Percentiles rank a stretch among this genome's conserved stretches.
Conservation (phyloP, 2,329 filamentous ascomycete species). For the Mycogone perniciosa region DNA sequence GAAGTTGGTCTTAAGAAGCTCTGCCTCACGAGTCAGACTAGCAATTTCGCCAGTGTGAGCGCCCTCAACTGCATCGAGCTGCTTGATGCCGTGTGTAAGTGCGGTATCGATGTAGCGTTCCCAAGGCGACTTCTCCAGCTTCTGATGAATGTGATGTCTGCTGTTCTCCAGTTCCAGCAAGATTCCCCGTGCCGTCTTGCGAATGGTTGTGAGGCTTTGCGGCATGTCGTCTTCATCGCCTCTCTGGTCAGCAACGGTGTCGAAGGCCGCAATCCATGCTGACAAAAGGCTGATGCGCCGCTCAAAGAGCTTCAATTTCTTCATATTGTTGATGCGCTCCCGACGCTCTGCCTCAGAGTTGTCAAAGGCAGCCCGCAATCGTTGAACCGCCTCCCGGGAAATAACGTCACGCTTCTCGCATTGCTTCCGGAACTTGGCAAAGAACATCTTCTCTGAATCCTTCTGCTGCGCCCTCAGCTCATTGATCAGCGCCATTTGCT, state of each 20-base stretch:
- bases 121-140: slow-evolving; percentile 75
- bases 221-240: slow-evolving; percentile 51
- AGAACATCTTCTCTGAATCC: slow-evolving; percentile 74
- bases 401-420: slow-evolving; percentile 74
- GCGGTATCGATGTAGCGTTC: slow-evolving; percentile 82
- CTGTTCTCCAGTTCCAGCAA: slow-evolving; percentile 79
- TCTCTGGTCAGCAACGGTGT: slow-evolving; percentile 66
- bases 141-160: slow-evolving; percentile 83
- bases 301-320: slow-evolving; percentile 75
- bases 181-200: slow-evolving; percentile 84
- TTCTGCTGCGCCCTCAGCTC: slow-evolving; percentile 91
- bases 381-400: slow-evolving; percentile 68
- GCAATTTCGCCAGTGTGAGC: slow-evolving; percentile 57
- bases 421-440: slow-evolving; percentile 86
- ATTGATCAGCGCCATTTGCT: slow-evolving; percentile 95
- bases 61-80: slow-evolving; percentile 55
- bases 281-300: slow-evolving; percentile 80
- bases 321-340: slow-evolving; percentile 73
- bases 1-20: slow-evolving; percentile 76
- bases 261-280: slow-evolving; percentile 89
- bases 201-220: slow-evolving; percentile 63
- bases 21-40: slow-evolving; percentile 71
- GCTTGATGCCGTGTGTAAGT: slow-evolving; percentile 74
- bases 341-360: slow-evolving; percentile 70
- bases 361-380: slow-evolving; percentile 78